phyloP scores from a whole-genome alignment of 2,329 filamentous ascomycete genomes.

The Ophiostoma perfectum region DNA sequence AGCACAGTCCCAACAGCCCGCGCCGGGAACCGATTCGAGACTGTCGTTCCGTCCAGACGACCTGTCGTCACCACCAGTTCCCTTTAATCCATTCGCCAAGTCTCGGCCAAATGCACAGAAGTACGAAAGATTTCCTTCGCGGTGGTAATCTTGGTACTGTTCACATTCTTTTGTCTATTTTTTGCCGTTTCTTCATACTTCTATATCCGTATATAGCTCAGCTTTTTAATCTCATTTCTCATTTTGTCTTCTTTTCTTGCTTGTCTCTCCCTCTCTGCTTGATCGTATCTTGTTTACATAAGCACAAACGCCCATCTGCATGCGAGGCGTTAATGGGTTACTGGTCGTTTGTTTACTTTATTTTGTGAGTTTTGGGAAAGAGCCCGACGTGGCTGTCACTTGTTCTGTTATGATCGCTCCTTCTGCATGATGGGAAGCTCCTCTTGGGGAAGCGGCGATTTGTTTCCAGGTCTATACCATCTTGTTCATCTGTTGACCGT shows the following conservation, averaged over 20 bases:
- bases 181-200: not conserved
- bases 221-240: not conserved
- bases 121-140: slow-evolving; percentile 41
- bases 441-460: not conserved
- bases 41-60: slow-evolving; percentile 17
- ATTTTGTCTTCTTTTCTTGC: not conserved
- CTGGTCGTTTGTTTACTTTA: not conserved
- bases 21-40: slow-evolving; percentile 10
- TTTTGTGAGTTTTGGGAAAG: not conserved
- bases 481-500: not conserved
- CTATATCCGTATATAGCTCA: not conserved
- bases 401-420: no score
- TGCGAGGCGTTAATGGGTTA: not conserved
- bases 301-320: not conserved
- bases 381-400: no score
- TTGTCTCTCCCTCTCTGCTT: not conserved
- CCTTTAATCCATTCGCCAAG: slow-evolving; percentile 38
- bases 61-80: slow-evolving; percentile 25
- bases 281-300: not conserved
- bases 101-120: slow-evolving; percentile 35
- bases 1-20: not conserved
- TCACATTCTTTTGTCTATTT: not conserved
- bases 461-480: slow-evolving; percentile 3
- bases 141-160: slow-evolving; percentile 22
- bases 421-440: no score